phyloP scores from a whole-genome alignment of 2,329 filamentous ascomycete genomes.

The Hypoxylon sp. region DNA sequence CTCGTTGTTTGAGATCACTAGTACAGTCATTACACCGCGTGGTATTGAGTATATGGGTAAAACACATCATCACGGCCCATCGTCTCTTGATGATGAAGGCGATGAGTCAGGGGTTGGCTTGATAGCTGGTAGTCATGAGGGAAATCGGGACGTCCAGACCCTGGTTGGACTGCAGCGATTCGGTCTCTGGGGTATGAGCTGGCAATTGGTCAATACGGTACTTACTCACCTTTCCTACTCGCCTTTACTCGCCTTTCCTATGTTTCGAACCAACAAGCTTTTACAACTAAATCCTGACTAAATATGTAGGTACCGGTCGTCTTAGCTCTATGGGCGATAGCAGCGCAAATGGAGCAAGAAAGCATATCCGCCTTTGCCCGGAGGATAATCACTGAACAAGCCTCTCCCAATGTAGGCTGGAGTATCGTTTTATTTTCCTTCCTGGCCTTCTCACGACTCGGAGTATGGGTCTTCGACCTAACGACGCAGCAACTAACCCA shows the following conservation, averaged over 20 bases:
- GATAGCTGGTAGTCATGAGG: conserved; percentile 33
- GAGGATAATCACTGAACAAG: conserved; percentile 21
- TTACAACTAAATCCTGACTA: conserved; percentile 9
- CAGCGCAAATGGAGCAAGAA: conserved; percentile 38
- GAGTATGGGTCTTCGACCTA: conserved; percentile 62
- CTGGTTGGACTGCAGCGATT: conserved; percentile 56
- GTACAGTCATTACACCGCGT: conserved; percentile 66
- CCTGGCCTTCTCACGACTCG: conserved; percentile 60
- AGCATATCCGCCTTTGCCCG: conserved; percentile 26
- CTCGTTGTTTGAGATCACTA: conserved; percentile 66
- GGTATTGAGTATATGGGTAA: conserved; percentile 60
- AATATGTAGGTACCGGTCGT: conserved; percentile 55
- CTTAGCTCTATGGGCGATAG: conserved; percentile 54
- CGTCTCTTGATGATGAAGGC: conserved; percentile 43
- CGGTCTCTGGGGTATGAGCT: conserved; percentile 60
- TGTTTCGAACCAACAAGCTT: background rate
- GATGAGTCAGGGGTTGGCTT: conserved; percentile 47
- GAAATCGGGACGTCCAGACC: conserved; percentile 44
- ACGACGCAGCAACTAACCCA: conserved; percentile 62
- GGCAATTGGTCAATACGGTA: conserved; percentile 60
- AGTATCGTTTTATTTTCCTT: conserved; percentile 58
- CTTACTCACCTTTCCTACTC: too few species aligned
- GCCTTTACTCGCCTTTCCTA: background rate
- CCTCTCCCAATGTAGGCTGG: conserved; percentile 45
- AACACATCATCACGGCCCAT: conserved; percentile 40